Base-by-base conservation (phyloP, 352 stramenopile genomes). In the Phytophthora palmivora region DNA sequence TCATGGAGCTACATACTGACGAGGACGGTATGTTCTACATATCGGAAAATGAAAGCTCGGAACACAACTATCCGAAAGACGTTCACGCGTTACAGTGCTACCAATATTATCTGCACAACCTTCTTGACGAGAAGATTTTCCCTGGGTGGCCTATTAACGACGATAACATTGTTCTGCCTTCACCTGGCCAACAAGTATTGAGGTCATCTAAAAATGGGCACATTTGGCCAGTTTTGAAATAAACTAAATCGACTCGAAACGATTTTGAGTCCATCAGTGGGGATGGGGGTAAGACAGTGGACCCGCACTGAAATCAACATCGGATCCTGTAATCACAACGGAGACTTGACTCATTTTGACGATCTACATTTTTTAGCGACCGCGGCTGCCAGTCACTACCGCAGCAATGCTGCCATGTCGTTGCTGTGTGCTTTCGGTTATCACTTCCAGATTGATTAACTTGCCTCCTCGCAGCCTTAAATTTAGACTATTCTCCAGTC, bases 41-140 rank as follows among this genome's bases (percentile, higher is more conserved):
- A 14, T 79, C 84, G 5, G 67, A 79, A 9, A 79, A 83, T 22
- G 82, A 92, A 37, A 72, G 82, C 37, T 79, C 70, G 3, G 82
- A 89, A 15, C 85, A 94, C 49, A 79, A 94, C 63, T 96, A 96
- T 45, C 87, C 87, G 30, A 76, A 83, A 28, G 81, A 96, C 75
- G 87, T 94, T 4, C 87, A 96, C 44, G 84, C 82, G 19, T 69
- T 96, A 11, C 87, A 96, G 63, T n/a, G n/a, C n/a, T n/a, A n/a
- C n/a, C n/a, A n/a, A n/a, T n/a, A n/a, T n/a, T n/a, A n/a, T n/a
- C n/a, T n/a, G n/a, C n/a, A n/a, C n/a, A n/a, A n/a, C n/a, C n/a
- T n/a, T n/a, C n/a, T n/a, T n/a, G n/a, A n/a, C n/a, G n/a, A n/a
- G n/a, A n/a, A n/a, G n/a, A n/a, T n/a, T n/a, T n/a, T n/a, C n/a